Evolutionary conservation across 768 basidiomycete species (phyloP).

Genomic region (Chiua virens): DNA sequence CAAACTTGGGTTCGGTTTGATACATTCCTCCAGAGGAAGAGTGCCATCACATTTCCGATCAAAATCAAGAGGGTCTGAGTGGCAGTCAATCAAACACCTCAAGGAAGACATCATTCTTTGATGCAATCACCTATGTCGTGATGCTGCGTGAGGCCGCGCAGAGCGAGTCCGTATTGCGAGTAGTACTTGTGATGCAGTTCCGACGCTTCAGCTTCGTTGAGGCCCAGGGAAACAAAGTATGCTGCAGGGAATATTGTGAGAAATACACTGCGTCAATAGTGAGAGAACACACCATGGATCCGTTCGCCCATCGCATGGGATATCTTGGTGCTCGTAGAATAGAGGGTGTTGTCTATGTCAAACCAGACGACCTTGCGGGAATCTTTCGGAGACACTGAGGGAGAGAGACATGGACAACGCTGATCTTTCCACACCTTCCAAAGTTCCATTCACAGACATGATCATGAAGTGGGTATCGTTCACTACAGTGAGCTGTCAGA

Average conservation of each 20-base stretch:
- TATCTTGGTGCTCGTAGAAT: constrained; percentile 73
- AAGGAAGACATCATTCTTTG: not conserved
- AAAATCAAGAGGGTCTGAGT: constrained; percentile 79
- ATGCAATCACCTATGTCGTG: constrained; percentile 62
- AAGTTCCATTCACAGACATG: constrained; percentile 21
- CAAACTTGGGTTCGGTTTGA: constrained; percentile 59
- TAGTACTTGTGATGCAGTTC: constrained; percentile 73
- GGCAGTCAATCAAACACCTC: not conserved
- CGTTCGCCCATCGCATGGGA: constrained; percentile 76
- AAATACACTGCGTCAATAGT: not conserved
- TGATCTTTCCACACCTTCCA: constrained; percentile 24
- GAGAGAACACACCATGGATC: constrained; percentile 60
- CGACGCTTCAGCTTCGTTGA: constrained; percentile 67
- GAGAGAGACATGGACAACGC: not conserved
- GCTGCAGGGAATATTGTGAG: constrained; percentile 37
- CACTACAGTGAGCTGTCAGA: no score
- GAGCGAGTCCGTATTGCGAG: constrained; percentile 77
- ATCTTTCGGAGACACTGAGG: constrained; percentile 37
- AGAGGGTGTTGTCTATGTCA: constrained; percentile 88
- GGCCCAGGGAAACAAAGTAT: constrained; percentile 72
- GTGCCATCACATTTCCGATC: constrained; percentile 82
- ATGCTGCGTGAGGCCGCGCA: constrained; percentile 75
- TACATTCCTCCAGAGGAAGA: constrained; percentile 78
- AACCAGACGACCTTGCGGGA: constrained; percentile 69
- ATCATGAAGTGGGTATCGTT: constrained; percentile 25